phyloP scores from a whole-genome alignment of 2,329 filamentous ascomycete genomes.

The Epichloe sibirici region DNA sequence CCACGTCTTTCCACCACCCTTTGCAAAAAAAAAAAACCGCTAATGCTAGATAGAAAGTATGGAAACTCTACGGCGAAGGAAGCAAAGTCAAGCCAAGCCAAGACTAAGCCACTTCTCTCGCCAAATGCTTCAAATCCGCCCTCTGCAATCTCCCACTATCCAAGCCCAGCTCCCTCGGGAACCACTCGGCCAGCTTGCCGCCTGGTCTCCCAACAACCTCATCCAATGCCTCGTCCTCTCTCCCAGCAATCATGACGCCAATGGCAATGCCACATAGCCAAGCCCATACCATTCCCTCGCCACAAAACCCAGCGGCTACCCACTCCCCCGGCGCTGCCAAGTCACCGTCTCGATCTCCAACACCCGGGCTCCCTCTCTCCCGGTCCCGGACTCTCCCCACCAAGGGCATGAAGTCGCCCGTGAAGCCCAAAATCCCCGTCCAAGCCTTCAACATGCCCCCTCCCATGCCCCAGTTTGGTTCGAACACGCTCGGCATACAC shows the following conservation, averaged over 20 bases:
- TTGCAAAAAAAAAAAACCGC: too few relatives aligned
- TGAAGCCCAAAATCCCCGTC: conserved; percentile 37
- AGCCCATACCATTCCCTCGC: conserved; percentile 41
- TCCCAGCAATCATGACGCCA: conserved; percentile 32
- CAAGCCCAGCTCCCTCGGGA: conserved; percentile 22
- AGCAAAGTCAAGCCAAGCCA: too few relatives aligned
- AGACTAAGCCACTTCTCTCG: background rate
- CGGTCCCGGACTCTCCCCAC: conserved; percentile 32
- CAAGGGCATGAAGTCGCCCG: conserved; percentile 36
- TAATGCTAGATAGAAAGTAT: too few relatives aligned
- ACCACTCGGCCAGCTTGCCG: conserved; percentile 27
- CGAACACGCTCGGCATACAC: conserved; percentile 30
- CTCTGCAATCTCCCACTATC: conserved; percentile 22
- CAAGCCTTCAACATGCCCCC: conserved; percentile 28
- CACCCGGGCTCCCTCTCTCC: background rate
- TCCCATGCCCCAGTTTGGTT: conserved; percentile 22
- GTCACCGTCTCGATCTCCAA: background rate
- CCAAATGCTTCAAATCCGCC: conserved; percentile 21
- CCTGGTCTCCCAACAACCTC: conserved; percentile 22
- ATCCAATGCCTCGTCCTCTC: conserved; percentile 18
- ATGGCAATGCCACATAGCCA: conserved; percentile 38
- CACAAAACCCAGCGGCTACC: conserved; percentile 38
- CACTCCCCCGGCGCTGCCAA: conserved; percentile 27
- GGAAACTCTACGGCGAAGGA: too few relatives aligned
- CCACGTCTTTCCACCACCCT: background rate